These are phyloP conservation scores for Mycena albidolilacea DNA, from an alignment of 768 basidiomycete genomes.

Conservation along the genomic window DNA sequence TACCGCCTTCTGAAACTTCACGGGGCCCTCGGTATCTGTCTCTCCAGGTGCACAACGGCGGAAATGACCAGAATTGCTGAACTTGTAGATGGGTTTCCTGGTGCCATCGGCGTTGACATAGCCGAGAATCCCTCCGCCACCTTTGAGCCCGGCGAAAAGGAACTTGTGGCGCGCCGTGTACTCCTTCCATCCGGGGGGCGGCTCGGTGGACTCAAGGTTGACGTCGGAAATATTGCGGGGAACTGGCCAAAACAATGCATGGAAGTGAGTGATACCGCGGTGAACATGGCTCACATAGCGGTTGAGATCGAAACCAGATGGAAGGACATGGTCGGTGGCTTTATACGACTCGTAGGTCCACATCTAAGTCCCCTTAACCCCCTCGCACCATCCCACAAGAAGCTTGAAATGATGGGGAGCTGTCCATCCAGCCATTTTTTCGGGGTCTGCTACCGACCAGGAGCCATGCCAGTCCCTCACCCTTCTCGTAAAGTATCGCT, in stretches of 20 bases:
- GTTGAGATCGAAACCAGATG: conserved; percentile 6
- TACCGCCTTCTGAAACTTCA: neutral
- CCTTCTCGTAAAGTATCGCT: neutral
- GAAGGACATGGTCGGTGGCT: neutral
- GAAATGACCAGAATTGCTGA: conserved; percentile 1
- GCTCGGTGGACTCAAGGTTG: neutral
- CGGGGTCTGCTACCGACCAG: neutral
- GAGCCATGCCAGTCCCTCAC: neutral
- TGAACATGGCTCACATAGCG: conserved; percentile 22
- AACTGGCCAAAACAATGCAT: neutral
- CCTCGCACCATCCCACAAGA: conserved; percentile 10
- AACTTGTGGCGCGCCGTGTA: neutral
- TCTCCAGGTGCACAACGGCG: conserved; percentile 12
- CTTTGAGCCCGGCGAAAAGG: conserved; percentile 8
- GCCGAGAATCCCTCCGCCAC: neutral
- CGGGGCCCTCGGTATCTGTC: neutral
- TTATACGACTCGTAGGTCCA: neutral
- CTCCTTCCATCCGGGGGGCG: neutral
- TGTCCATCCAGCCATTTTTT: neutral
- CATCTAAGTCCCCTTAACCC: neutral
- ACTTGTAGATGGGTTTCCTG: neutral
- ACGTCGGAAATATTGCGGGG: conserved; percentile 5
- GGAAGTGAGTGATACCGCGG: conserved; percentile 18
- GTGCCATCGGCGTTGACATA: neutral
- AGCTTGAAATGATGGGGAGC: conserved; percentile 13